Conservation (phyloP, 176 grass and related monocot species). For the Bromus sterilis region DNA sequence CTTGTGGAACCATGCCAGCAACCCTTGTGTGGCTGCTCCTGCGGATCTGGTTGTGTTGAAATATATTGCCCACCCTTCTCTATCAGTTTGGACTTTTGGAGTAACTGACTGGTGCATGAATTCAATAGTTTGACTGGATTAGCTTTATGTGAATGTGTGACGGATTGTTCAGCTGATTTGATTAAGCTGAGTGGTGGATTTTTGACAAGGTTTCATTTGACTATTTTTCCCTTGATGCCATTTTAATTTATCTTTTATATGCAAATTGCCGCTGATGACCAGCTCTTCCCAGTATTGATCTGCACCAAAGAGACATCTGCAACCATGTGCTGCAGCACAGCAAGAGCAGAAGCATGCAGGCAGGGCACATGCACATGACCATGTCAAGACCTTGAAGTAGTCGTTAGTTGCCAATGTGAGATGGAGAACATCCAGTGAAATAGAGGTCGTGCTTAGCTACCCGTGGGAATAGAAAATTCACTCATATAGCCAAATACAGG, state of each 20-base stretch:
- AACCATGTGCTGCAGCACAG: too few relatives aligned
- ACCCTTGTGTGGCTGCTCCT: neutral
- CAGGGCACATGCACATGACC: neutral
- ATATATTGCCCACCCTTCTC: neutral
- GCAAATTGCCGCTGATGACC: neutral
- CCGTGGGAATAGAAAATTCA: neutral
- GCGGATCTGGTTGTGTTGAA: neutral
- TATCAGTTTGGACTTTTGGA: neutral
- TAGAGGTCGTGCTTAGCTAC: neutral
- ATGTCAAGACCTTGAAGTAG: neutral
- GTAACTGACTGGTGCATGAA: neutral
- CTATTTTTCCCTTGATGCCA: neutral
- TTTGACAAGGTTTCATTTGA: neutral
- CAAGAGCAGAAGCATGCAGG: too few relatives aligned
- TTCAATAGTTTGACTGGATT: neutral
- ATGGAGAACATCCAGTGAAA: neutral
- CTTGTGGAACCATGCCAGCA: neutral
- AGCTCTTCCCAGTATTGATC: neutral
- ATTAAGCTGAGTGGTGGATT: neutral
- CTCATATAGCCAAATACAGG: neutral
- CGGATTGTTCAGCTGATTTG: neutral
- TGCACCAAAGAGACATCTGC: neutral
- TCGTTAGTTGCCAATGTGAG: neutral
- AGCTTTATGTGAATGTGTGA: neutral
- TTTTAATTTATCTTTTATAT: neutral